Base-by-base conservation (phyloP, 1,284 basidiomycete species). In the Phylloporus sp. region DNA sequence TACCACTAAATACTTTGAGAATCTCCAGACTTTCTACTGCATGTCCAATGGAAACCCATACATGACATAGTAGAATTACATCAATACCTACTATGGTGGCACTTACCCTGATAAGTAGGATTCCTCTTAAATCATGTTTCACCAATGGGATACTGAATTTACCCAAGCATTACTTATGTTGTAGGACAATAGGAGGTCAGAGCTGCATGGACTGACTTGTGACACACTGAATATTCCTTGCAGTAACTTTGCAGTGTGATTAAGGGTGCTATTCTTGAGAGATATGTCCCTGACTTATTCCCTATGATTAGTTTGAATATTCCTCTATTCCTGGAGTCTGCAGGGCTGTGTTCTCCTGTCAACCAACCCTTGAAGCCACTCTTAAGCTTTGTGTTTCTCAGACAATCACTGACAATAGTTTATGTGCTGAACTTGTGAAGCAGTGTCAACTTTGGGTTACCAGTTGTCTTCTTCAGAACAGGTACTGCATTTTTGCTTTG, bases 401-500 rank as follows among this genome's bases (percentile, higher is more conserved):
- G 42, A 18, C 42, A 10, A 37, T 37, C 34, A 37, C 34, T 37
- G 34, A 37, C 22, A 44, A 44, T 44, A n/a, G 42, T 6, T 44
- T n/a, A 18, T 44, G 42, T n/a, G 42, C 42, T 12, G 42, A 44
- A n/a, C 22, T 44, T 4, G 22, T 44, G 20, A 44, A 15, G 42
- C 42, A 44, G 42, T 44, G 42, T 44, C 42, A 44, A n/a, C 18
- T 44, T n/a, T n/a, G 42, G 42, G 42, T 44, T 18, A 44, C 42
- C 20, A n/a, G 18, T n/a, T 18, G 42, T n/a, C 42, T 44, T 18
- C 73, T 70, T 69, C 70, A 72, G 53, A 73, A 73, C 56, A 62
- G 66, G 32, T 63, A 39, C 28, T 73, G 69, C 31, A 68, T 70
- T 8, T 70, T 70, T 22, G 71, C 70, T 6, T 52, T 70, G 69